phyloP scores from a whole-genome alignment of 176 grass and related monocot species.

The Urochloa ruziziensis region DNA sequence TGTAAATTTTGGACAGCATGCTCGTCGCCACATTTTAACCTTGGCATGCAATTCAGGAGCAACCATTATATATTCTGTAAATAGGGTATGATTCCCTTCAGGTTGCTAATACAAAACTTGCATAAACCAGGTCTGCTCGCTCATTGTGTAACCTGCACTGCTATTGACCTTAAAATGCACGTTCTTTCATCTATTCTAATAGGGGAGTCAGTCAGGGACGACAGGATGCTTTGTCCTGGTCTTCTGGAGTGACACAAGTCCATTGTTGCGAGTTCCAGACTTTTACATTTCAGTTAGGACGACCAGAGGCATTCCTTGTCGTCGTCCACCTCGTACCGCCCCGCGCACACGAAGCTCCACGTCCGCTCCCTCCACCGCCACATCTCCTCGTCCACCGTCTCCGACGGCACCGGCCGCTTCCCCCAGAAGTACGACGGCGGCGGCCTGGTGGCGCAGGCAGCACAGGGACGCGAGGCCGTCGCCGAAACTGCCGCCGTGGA shows the following conservation, averaged over 20 bases:
- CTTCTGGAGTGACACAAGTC: neutral
- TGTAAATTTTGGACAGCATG: conserved; percentile 35
- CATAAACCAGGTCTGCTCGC: neutral
- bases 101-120: neutral
- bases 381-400: conserved; percentile 35
- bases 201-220: neutral
- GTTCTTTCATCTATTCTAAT: neutral
- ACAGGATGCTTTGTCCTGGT: too few relatives aligned
- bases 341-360: conserved; percentile 53
- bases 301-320: too few relatives aligned
- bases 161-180: neutral
- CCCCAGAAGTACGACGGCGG: conserved; percentile 75
- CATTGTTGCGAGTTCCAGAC: neutral
- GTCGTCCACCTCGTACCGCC: conserved; percentile 46
- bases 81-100: neutral
- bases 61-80: conserved; percentile 20
- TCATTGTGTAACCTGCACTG: neutral
- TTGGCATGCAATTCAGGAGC: neutral
- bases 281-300: too few relatives aligned
- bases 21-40: neutral
- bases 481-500: too few relatives aligned
- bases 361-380: conserved; percentile 18
- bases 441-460: too few relatives aligned
- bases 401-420: conserved; percentile 43
- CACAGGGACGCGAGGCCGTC: conserved; percentile 57